Evolutionary conservation across 1,139 yeast genomes (phyloP).

Genomic region (Scheffersomyces quercinus): DNA sequence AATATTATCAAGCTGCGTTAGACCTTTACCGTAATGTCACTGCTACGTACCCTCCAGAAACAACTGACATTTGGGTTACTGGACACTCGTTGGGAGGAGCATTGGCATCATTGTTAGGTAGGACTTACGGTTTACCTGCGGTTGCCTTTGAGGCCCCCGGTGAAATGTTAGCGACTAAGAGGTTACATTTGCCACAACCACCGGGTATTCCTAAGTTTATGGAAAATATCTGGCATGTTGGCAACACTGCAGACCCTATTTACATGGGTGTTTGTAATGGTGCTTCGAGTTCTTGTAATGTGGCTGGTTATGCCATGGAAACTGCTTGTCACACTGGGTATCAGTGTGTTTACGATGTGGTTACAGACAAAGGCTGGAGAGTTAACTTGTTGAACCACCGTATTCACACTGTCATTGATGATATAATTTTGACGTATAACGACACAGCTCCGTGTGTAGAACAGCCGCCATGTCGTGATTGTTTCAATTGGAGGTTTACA

Average conservation of each 20-base stretch:
- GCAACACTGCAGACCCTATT: constrained; percentile 96
- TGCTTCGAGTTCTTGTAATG: constrained; percentile 83
- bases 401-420: constrained; percentile 88
- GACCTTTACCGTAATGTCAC: constrained; percentile 78
- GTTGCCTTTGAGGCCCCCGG: constrained; percentile 96
- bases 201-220: constrained; percentile 81
- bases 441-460: constrained; percentile 72
- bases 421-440: constrained; percentile 70
- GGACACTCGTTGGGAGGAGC: constrained; percentile 98
- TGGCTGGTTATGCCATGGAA: constrained; percentile 97
- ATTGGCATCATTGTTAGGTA: constrained; percentile 73
- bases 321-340: constrained; percentile 92
- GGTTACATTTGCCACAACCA: constrained; percentile 89
- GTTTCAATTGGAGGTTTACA: constrained; percentile 87
- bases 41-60: constrained; percentile 59
- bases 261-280: constrained; percentile 98
- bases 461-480: constrained; percentile 83
- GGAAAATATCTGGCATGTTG: constrained; percentile 93
- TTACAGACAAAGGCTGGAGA: constrained; percentile 87
- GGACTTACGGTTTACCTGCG: constrained; percentile 88
- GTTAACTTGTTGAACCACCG: constrained; percentile 87
- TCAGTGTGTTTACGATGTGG: constrained; percentile 87
- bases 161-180: constrained; percentile 75
- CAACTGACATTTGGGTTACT: constrained; percentile 77
- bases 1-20: constrained; percentile 79